phyloP scores from a whole-genome alignment of 2,329 filamentous ascomycete genomes.

The Diplodia mutila region DNA sequence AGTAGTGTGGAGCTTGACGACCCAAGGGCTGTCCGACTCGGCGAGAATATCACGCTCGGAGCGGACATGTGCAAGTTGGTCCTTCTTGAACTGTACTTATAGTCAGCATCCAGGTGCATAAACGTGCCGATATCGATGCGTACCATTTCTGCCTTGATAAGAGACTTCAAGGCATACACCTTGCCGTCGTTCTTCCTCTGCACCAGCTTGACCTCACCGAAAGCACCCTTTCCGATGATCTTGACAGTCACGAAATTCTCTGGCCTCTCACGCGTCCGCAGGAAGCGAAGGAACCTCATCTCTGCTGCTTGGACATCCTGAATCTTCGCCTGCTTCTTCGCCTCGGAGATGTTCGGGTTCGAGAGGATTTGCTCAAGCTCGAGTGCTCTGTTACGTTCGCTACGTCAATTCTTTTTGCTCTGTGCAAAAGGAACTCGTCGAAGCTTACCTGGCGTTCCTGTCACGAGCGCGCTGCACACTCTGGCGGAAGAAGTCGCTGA shows the following conservation, averaged over 20 bases:
- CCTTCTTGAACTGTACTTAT: slow-evolving; percentile 79
- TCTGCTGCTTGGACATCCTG: slow-evolving; percentile 85
- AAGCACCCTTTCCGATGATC: slow-evolving; percentile 98
- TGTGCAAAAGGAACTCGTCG: neutral
- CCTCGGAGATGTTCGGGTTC: slow-evolving; percentile 73
- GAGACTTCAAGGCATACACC: slow-evolving; percentile 96
- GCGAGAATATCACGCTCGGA: slow-evolving; percentile 97
- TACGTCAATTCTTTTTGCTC: slow-evolving; percentile 31
- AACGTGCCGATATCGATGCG: slow-evolving; percentile 5
- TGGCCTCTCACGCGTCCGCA: slow-evolving; percentile 89
- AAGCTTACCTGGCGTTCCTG: slow-evolving; percentile 82
- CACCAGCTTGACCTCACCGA: slow-evolving; percentile 96
- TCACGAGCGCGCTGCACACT: slow-evolving; percentile 95
- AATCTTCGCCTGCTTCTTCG: slow-evolving; percentile 82
- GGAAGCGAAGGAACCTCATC: slow-evolving; percentile 88
- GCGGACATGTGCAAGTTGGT: slow-evolving; percentile 95
- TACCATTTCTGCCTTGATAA: slow-evolving; percentile 97
- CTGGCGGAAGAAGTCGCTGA: slow-evolving; percentile 91
- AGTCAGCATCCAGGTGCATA: neutral
- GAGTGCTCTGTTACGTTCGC: slow-evolving; percentile 67
- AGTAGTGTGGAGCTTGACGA: slow-evolving; percentile 96
- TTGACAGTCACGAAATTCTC: slow-evolving; percentile 96
- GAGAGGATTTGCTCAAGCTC: slow-evolving; percentile 86
- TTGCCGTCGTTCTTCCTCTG: slow-evolving; percentile 96
- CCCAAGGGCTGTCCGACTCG: slow-evolving; percentile 99